These are phyloP conservation scores for Hydnomerulius pinastri DNA, from an alignment of 768 basidiomycete species.

Conservation along the genomic window DNA sequence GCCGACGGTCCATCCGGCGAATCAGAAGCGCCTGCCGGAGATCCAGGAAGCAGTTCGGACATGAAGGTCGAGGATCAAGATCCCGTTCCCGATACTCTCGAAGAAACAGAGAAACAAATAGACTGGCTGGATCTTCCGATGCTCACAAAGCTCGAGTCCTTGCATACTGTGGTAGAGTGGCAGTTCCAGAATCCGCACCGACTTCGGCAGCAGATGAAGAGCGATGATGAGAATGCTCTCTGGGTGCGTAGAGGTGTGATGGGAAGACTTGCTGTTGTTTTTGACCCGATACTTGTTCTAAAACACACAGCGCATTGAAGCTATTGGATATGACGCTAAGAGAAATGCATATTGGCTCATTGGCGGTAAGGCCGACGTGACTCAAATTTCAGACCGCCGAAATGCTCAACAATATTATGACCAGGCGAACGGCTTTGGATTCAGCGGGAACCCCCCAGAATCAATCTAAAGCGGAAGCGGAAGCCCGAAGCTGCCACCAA, in stretches of 20 bases:
- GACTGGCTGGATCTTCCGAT: conserved; percentile 76
- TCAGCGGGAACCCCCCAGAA: conserved; percentile 66
- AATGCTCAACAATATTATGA: conserved; percentile 1
- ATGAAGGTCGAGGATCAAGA: conserved; percentile 29
- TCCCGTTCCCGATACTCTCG: conserved; percentile 9
- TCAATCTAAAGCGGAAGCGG: conserved; percentile 44
- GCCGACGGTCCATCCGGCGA: background rate
- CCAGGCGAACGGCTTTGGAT: conserved; percentile 85
- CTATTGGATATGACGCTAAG: conserved; percentile 81
- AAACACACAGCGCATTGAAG: conserved; percentile 69
- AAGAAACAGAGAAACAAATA: conserved; percentile 43
- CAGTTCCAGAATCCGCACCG: conserved; percentile 80
- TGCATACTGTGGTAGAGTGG: conserved; percentile 80
- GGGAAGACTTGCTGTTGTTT: background rate
- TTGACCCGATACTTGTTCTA: conserved; percentile 1
- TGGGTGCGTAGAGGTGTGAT: conserved; percentile 58
- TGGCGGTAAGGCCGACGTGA: conserved; percentile 52
- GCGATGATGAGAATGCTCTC: conserved; percentile 71
- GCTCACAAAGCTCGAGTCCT: conserved; percentile 70
- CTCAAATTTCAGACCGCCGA: background rate
- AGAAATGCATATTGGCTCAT: conserved; percentile 85
- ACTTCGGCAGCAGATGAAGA: conserved; percentile 71
- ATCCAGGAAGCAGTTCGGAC: background rate
- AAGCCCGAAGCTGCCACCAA: conserved; percentile 38
- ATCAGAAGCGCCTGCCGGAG: conserved; percentile 1